Base-by-base conservation (phyloP, 345 rosid species). In the Streptanthus diversifolius region DNA sequence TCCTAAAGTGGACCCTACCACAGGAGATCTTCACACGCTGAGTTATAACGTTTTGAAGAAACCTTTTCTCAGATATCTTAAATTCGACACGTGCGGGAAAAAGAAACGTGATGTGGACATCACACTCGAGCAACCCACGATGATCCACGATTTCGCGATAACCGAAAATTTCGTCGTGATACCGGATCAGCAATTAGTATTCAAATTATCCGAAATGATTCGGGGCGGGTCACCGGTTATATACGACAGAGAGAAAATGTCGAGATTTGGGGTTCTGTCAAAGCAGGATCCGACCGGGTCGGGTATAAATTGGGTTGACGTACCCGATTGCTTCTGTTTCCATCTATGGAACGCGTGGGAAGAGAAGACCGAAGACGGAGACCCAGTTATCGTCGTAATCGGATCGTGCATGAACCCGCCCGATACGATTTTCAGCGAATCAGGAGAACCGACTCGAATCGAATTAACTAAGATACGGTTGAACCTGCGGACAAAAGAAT, bases 261-360 rank as follows among this genome's bases (percentile, higher is more conserved):
- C 90, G 6, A 80, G 90, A 54, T 87, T 89, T 47, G 86, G 87
- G 10, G 69, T 89, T 43, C 49, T 89, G 70, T 55, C 77, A 0
- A 86, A 73, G 72, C 51, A 80, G 36, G 87, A 82, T n/a, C 36
- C 1, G 9, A 72, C 76, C 35, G 87, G 80, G 4, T 83, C 87
- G 0, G 68, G 58, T 10, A 80, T 89, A 14, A 68, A 8, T 37
- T 89, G 95, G 96, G 21, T 89, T 11, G 82, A 85, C 5, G 87
- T 80, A 14, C 88, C 90, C 0, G 71, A 68, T 55, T 84, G 86
- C 36, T 88, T 88, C 39, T 88, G 92, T 71, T 86, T 90, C 72
- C 96, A 90, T 80, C 54, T 89, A 17, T 89, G 85, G 85, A 91
- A 89, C 53, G 86, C 93, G 17, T 89, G 97, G 97, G 96, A 91